A percentile compares a stretch with the other conserved stretches of the same genome.
Evolutionary conservation across 331 rosid genomes (phyloP).

Genomic region (Malus hybrid): DNA sequence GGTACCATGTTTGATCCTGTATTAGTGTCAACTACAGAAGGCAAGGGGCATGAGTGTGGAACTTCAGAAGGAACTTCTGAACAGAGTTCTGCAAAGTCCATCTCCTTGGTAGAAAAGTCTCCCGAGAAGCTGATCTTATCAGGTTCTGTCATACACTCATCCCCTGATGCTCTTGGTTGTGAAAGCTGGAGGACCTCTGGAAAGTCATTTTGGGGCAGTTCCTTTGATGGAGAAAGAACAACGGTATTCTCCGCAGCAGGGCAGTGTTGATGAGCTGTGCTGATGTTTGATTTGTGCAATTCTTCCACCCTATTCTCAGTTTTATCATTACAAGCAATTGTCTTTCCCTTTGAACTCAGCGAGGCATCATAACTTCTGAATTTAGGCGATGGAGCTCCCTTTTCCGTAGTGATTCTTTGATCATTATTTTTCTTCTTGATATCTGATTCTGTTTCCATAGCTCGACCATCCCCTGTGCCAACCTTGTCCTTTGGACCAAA

Average conservation of each 20-base stretch:
- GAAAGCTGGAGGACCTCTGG: conserved; percentile 28
- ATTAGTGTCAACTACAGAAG: conserved; percentile 24
- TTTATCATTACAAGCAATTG: conserved; percentile 20
- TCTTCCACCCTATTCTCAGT: conserved; percentile 28
- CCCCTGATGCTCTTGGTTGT: conserved; percentile 25
- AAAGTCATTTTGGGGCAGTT: conserved; percentile 25
- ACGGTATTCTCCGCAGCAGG: conserved; percentile 26
- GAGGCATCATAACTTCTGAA: conserved; percentile 23
- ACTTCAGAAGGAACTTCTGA: conserved; percentile 48
- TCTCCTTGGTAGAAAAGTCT: conserved; percentile 33
- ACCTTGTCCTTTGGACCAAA: conserved; percentile 22
- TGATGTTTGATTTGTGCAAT: conserved; percentile 19
- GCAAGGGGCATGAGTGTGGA: conserved; percentile 36
- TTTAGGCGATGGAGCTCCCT: conserved; percentile 23
- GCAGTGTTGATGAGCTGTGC: conserved; percentile 19
- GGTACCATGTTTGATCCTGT: conserved; percentile 22
- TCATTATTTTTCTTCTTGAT: conserved; percentile 38
- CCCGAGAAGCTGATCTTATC: conserved; percentile 40
- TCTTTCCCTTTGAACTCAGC: conserved; percentile 26
- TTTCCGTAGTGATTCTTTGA: conserved; percentile 21
- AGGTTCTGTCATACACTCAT: conserved; percentile 32
- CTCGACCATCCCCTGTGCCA: conserved; percentile 15
- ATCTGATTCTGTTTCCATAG: conserved; percentile 28
- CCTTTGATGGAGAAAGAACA: conserved; percentile 42
- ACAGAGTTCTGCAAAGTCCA: conserved; percentile 22